Conservation (phyloP, 345 rosid species). For the Luvunga scandens region DNA sequence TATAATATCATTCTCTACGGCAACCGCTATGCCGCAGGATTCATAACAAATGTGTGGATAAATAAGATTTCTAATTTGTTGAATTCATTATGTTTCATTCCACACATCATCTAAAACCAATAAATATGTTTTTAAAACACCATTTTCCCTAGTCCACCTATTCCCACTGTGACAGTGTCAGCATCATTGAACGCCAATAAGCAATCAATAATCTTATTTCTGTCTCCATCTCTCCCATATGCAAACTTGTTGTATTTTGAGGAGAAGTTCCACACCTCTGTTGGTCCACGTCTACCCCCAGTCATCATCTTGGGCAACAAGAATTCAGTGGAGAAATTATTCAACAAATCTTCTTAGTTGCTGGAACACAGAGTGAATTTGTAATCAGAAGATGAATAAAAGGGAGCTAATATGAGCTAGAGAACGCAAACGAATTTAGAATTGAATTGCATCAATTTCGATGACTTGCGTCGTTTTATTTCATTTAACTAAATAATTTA, state of each 20-base stretch:
- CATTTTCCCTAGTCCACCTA: not conserved
- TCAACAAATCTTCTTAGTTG: not conserved
- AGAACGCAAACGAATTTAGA: not conserved
- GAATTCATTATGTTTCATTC: not conserved
- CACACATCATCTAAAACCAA: slow-evolving; percentile 3
- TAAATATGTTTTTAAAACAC: not conserved
- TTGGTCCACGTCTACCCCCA: not conserved
- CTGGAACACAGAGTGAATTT: not conserved
- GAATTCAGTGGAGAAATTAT: not conserved
- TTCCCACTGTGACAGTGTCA: not conserved
- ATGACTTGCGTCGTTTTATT: no score
- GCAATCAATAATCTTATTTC: not conserved
- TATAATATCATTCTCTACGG: not conserved
- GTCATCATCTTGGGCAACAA: not conserved
- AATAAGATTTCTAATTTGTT: not conserved
- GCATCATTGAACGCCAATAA: not conserved
- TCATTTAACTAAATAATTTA: no score
- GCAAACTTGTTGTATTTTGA: not conserved
- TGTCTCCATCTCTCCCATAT: not conserved
- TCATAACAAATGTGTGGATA: no score
- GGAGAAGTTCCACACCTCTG: not conserved
- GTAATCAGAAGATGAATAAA: not conserved
- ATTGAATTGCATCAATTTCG: not conserved
- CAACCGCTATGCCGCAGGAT: no score
- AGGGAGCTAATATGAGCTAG: not conserved